Conservation (phyloP, 2,329 filamentous ascomycete species). For the Grosmannia huntii region DNA sequence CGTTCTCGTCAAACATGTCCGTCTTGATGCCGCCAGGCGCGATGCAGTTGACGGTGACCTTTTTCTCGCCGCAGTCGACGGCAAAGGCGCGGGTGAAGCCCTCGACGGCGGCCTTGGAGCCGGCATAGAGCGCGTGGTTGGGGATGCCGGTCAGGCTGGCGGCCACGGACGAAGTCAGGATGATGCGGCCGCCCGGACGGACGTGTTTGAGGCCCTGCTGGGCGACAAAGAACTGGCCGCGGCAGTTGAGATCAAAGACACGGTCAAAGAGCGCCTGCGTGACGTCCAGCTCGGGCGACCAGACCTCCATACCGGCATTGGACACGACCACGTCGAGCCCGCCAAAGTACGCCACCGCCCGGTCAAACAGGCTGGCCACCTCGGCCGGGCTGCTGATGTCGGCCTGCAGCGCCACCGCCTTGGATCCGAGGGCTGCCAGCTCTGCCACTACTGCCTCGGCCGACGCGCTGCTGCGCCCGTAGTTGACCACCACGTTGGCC, state of each 20-base stretch:
- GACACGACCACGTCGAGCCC: slow-evolving; percentile 60
- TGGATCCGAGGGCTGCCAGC: slow-evolving; percentile 42
- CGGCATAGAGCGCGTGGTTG: slow-evolving; percentile 60
- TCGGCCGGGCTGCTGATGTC: slow-evolving; percentile 48
- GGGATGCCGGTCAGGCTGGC: slow-evolving; percentile 52
- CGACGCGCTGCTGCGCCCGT: slow-evolving; percentile 39
- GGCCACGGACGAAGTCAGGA: slow-evolving; percentile 61
- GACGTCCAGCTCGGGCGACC: slow-evolving; percentile 57
- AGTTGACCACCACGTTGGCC: slow-evolving; percentile 55
- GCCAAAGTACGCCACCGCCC: slow-evolving; percentile 52
- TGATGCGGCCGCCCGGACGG: slow-evolving; percentile 55
- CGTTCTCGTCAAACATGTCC: slow-evolving; percentile 64
- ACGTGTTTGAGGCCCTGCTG: slow-evolving; percentile 63
- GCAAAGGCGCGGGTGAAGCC: slow-evolving; percentile 60
- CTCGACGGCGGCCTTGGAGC: slow-evolving; percentile 59
- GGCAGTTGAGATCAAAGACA: slow-evolving; percentile 58
- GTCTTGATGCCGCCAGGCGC: slow-evolving; percentile 62
- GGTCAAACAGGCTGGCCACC: slow-evolving; percentile 51
- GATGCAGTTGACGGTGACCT: slow-evolving; percentile 61
- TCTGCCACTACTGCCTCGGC: slow-evolving; percentile 45
- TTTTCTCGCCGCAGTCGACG: slow-evolving; percentile 54
- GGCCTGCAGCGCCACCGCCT: slow-evolving; percentile 47
- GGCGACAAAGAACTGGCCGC: slow-evolving; percentile 66
- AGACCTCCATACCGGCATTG: slow-evolving; percentile 60
- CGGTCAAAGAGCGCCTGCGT: slow-evolving; percentile 58